Evolutionary conservation across 2,329 filamentous ascomycete genomes (phyloP).

Genomic region (Torrubiella hemipterigena): DNA sequence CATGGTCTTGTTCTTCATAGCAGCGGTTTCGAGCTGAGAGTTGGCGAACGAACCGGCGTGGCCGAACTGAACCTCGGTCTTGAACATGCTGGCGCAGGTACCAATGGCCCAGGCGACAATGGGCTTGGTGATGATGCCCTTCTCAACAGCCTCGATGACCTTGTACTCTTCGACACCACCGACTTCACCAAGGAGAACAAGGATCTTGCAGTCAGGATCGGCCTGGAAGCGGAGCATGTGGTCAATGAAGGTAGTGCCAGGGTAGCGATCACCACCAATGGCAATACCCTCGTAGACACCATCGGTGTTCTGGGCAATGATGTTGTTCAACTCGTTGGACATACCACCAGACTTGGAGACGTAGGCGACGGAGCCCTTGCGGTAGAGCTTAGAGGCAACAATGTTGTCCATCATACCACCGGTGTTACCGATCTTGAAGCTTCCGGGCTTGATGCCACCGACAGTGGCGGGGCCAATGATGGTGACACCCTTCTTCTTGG

Average conservation of each 20-base stretch:
- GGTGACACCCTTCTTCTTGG: slow-evolving; percentile 96
- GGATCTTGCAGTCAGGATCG: slow-evolving; percentile 95
- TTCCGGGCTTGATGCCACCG: slow-evolving; percentile 97
- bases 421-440: slow-evolving; percentile 99
- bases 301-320: slow-evolving; percentile 89
- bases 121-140: slow-evolving; percentile 90
- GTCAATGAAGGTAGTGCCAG: slow-evolving; percentile 98
- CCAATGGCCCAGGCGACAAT: slow-evolving; percentile 99
- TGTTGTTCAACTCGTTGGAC: slow-evolving; percentile 99
- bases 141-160: slow-evolving; percentile 95
- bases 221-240: slow-evolving; percentile 93
- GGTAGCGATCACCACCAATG: slow-evolving; percentile 98
- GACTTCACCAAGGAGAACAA: slow-evolving; percentile 91
- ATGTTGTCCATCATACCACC: slow-evolving; percentile 99
- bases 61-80: slow-evolving; percentile 99
- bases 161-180: slow-evolving; percentile 99
- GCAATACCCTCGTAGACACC: slow-evolving; percentile 98
- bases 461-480: slow-evolving; percentile 98
- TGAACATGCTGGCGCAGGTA: slow-evolving; percentile 99
- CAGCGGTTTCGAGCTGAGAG: slow-evolving; percentile 96
- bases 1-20: slow-evolving; percentile 96
- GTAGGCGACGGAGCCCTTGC: slow-evolving; percentile 95
- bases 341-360: slow-evolving; percentile 99
- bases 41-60: slow-evolving; percentile 98
- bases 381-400: slow-evolving; percentile 98